These are phyloP conservation scores for Arthroderma sp. DNA, from an alignment of 2,329 filamentous ascomycete genomes.

Conservation along the genomic window DNA sequence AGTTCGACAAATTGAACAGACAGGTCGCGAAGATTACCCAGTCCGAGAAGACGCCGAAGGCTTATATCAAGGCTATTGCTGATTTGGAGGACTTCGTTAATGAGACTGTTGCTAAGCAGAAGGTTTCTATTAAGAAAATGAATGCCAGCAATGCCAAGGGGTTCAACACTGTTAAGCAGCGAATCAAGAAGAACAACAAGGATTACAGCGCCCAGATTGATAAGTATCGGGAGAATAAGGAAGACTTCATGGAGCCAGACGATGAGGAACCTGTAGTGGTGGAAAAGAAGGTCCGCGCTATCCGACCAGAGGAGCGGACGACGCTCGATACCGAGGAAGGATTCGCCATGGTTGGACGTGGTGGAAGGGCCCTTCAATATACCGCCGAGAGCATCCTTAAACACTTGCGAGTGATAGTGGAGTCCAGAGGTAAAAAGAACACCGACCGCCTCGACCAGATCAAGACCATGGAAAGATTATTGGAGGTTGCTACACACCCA, in stretches of 20 bases:
- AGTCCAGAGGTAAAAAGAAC: slow-evolving; percentile 97
- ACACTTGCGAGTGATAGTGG: slow-evolving; percentile 81
- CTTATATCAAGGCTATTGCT: slow-evolving; percentile 83
- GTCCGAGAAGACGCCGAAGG: slow-evolving; percentile 68
- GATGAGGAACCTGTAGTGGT: slow-evolving; percentile 53
- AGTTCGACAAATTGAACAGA: slow-evolving; percentile 88
- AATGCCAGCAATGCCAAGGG: slow-evolving; percentile 89
- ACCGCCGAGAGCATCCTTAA: slow-evolving; percentile 98
- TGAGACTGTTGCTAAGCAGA: slow-evolving; percentile 88
- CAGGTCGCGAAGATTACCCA: slow-evolving; percentile 68
- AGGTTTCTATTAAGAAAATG: slow-evolving; percentile 96
- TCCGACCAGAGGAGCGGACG: slow-evolving; percentile 30
- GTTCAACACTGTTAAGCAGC: slow-evolving; percentile 93
- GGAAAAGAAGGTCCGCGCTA: slow-evolving; percentile 40
- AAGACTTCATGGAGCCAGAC: slow-evolving; percentile 74
- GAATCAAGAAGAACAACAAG: slow-evolving; percentile 97
- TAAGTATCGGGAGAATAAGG: slow-evolving; percentile 71
- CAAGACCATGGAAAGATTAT: slow-evolving; percentile 89
- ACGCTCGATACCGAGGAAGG: slow-evolving; percentile 61
- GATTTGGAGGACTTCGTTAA: slow-evolving; percentile 91
- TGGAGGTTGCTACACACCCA: slow-evolving; percentile 75
- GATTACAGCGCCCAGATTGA: slow-evolving; percentile 83
- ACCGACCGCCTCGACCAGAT: slow-evolving; percentile 93
- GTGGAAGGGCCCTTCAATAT: slow-evolving; percentile 78
- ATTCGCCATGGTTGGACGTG: slow-evolving; percentile 77